phyloP scores from a whole-genome alignment of 306 rosid genomes.

The Lithocarpus polystachyus region DNA sequence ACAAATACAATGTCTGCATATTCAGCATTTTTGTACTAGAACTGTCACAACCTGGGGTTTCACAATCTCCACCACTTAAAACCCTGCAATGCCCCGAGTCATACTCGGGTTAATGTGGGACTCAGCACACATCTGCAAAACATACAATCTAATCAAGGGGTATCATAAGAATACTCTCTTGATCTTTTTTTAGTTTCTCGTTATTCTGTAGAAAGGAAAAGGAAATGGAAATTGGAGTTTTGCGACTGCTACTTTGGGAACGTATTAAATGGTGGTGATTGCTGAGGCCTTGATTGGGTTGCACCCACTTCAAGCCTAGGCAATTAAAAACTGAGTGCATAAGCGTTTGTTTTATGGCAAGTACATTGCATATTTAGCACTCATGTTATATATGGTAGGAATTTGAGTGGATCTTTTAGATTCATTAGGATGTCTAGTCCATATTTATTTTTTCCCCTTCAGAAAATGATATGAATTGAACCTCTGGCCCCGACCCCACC shows the following conservation, averaged over 20 bases:
- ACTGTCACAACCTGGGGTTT: constrained; percentile 49
- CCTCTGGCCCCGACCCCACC: not conserved
- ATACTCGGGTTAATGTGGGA: too few relatives aligned
- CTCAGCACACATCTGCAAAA: too few relatives aligned
- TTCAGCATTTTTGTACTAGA: not conserved
- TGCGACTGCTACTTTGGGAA: not conserved
- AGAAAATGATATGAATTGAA: not conserved
- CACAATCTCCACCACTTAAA: too few relatives aligned
- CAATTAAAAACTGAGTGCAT: not conserved
- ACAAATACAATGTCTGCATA: constrained; percentile 5
- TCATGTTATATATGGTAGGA: not conserved
- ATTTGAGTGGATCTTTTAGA: not conserved
- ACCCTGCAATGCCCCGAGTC: too few relatives aligned
- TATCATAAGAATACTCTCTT: too few relatives aligned
- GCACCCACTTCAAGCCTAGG: not conserved
- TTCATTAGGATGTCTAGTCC: not conserved
- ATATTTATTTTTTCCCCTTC: not conserved
- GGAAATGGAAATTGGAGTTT: not conserved
- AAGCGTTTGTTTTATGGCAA: not conserved
- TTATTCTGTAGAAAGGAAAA: not conserved
- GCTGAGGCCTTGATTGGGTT: not conserved
- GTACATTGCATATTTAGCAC: not conserved
- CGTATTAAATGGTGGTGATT: not conserved
- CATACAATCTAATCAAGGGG: too few relatives aligned
- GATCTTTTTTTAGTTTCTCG: too few relatives aligned